A percentile compares a stretch with the other conserved stretches of the same genome.
phyloP scores from a whole-genome alignment of 805 yeast genomes.

The Myxozyma udenii region DNA sequence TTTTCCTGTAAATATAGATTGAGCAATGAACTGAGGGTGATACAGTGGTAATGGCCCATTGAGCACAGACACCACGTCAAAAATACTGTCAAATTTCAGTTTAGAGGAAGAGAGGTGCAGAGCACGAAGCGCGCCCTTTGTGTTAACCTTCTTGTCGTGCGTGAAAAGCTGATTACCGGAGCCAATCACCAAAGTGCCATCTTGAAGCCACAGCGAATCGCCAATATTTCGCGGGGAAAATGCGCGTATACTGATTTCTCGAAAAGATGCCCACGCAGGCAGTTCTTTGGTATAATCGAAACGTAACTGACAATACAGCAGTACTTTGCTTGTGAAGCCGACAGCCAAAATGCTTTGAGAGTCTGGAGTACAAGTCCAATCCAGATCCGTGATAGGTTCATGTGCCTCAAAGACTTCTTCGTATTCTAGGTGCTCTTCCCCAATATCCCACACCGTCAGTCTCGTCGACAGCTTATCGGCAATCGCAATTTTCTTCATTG shows the following conservation, averaged over 20 bases:
- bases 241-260: conserved; percentile 63
- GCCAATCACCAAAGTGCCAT: conserved; percentile 77
- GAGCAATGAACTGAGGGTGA: conserved; percentile 86
- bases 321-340: conserved; percentile 63
- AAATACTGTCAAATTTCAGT: conserved; percentile 42
- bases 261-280: conserved; percentile 74
- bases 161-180: conserved; percentile 86
- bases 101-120: conserved; percentile 56
- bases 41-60: conserved; percentile 89
- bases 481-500: conserved; percentile 71
- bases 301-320: conserved; percentile 75
- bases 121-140: conserved; percentile 50
- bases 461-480: conserved; percentile 53
- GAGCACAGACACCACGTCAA: conserved; percentile 68
- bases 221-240: conserved; percentile 79
- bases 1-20: conserved; percentile 63
- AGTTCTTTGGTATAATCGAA: conserved; percentile 81
- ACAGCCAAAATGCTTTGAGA: conserved; percentile 74
- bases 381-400: conserved; percentile 60
- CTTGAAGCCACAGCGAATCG: conserved; percentile 80
- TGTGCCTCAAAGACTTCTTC: conserved; percentile 42
- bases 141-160: conserved; percentile 66
- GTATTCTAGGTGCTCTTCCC: conserved; percentile 53
- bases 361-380: conserved; percentile 74
- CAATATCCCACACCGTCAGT: conserved; percentile 77